These are phyloP conservation scores for Starmerella riodocensis DNA, from an alignment of 805 yeast genomes.

Conservation along the genomic window DNA sequence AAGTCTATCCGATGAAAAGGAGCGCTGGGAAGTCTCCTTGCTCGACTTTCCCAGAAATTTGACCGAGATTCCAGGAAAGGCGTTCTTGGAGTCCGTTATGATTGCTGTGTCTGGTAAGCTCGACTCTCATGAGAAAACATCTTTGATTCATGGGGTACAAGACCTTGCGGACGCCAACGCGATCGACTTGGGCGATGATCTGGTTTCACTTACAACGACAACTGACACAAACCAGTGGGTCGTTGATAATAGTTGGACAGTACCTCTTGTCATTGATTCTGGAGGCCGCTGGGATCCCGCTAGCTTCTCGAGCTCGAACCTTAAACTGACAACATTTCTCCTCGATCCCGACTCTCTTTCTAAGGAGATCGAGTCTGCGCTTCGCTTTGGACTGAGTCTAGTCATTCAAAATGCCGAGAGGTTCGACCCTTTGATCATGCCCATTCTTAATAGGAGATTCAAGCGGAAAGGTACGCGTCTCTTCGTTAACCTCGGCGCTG, in stretches of 20 bases:
- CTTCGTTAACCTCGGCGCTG: slow-evolving; percentile 46
- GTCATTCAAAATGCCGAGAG: slow-evolving; percentile 68
- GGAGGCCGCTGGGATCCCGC: slow-evolving; percentile 21
- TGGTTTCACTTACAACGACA: not conserved
- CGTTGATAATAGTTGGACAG: slow-evolving; percentile 29
- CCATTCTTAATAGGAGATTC: slow-evolving; percentile 49
- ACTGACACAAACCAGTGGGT: slow-evolving; percentile 26
- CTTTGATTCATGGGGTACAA: slow-evolving; percentile 21
- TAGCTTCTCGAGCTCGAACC: not conserved
- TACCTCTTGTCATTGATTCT: slow-evolving; percentile 66
- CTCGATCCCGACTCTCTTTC: slow-evolving; percentile 46
- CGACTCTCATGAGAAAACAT: slow-evolving; percentile 37
- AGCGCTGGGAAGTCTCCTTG: slow-evolving; percentile 60
- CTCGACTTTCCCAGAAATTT: slow-evolving; percentile 36
- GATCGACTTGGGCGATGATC: slow-evolving; percentile 12
- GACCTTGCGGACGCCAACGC: slow-evolving; percentile 31
- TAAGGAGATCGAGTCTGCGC: slow-evolving; percentile 61
- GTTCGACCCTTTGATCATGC: slow-evolving; percentile 59
- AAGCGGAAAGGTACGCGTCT: slow-evolving; percentile 55
- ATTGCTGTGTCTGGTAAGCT: slow-evolving; percentile 46
- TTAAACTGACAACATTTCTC: slow-evolving; percentile 44
- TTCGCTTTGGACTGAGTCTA: slow-evolving; percentile 69
- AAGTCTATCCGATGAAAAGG: slow-evolving; percentile 50
- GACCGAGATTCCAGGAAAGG: slow-evolving; percentile 46
- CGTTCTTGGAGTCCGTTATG: slow-evolving; percentile 50